Conservation (phyloP, 2,329 filamentous ascomycete species). For the Ilyonectria mors-panacis region DNA sequence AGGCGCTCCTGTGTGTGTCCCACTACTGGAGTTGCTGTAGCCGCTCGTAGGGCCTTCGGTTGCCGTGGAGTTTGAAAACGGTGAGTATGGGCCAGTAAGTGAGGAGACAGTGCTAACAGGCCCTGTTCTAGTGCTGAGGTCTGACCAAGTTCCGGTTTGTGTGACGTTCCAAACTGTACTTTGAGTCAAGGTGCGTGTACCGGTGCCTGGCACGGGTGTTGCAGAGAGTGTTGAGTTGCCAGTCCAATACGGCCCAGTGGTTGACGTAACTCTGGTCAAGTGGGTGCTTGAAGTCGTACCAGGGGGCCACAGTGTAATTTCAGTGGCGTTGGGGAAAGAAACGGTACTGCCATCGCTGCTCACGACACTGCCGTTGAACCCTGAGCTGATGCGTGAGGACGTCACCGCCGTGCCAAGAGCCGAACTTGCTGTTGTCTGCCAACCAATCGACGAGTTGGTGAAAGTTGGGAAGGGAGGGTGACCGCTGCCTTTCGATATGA, state of each 20-base stretch:
- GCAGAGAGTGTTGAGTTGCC: constrained; percentile 23
- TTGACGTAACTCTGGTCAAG: constrained; percentile 22
- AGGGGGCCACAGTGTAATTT: constrained; percentile 15
- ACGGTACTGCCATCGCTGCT: constrained; percentile 26
- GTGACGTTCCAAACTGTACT: constrained; percentile 23
- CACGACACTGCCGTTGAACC: constrained; percentile 21
- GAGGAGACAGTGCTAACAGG: constrained; percentile 6
- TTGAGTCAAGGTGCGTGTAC: constrained; percentile 15
- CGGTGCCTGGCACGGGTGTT: neutral
- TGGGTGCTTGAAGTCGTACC: constrained; percentile 13
- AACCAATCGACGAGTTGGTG: constrained; percentile 15
- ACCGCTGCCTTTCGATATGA: constrained; percentile 13
- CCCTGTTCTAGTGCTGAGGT: constrained; percentile 5
- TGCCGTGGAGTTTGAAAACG: constrained; percentile 26
- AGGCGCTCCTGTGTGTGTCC: constrained; percentile 9
- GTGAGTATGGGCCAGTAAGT: constrained; percentile 18
- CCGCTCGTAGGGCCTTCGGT: constrained; percentile 11
- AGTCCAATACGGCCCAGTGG: constrained; percentile 16
- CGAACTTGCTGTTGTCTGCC: constrained; percentile 26
- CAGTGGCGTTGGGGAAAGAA: constrained; percentile 39
- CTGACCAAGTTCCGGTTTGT: constrained; percentile 18
- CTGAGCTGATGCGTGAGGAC: constrained; percentile 20
- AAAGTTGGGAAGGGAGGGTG: constrained; percentile 19
- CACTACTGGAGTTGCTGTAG: constrained; percentile 9
- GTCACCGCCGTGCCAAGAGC: constrained; percentile 4